These are phyloP conservation scores for Ramaria sp. DNA, from an alignment of 768 basidiomycete genomes.

Conservation along the genomic window DNA sequence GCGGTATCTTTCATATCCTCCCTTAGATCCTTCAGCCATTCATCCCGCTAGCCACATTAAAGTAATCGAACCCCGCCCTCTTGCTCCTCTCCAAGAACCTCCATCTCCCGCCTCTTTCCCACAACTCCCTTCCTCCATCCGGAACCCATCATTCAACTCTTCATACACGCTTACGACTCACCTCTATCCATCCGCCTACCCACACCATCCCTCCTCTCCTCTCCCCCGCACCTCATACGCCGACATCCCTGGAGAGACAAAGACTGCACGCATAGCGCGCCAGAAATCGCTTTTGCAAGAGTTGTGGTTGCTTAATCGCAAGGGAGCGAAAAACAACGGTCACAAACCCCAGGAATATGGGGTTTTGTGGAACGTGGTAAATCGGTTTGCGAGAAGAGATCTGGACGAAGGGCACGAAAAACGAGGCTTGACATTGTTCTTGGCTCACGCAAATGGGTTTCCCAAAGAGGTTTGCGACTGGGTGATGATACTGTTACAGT, in stretches of 20 bases:
- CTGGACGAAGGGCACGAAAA: conserved; percentile 14
- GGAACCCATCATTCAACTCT: background rate
- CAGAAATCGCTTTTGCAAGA: background rate
- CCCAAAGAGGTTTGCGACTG: conserved; percentile 59
- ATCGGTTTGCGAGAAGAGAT: conserved; percentile 47
- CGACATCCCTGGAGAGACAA: background rate
- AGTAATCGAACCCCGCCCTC: background rate
- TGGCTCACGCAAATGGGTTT: conserved; percentile 82
- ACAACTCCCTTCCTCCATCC: background rate
- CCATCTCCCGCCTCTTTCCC: background rate
- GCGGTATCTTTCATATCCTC: background rate
- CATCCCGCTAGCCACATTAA: background rate
- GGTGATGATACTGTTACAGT: background rate
- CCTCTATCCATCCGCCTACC: conserved; percentile 16
- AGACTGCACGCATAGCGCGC: background rate
- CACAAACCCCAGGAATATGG: conserved; percentile 17
- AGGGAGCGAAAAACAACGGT: conserved; percentile 8
- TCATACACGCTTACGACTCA: conserved; percentile 14
- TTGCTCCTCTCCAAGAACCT: background rate
- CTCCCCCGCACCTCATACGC: background rate
- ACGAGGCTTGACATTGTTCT: conserved; percentile 47
- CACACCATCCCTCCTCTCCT: conserved; percentile 8
- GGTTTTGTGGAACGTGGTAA: conserved; percentile 58
- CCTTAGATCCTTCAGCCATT: background rate
- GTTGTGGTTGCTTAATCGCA: background rate